Percentiles rank a stretch among this genome's conserved stretches.
Conservation (phyloP, 176 grass and related monocot genomes). For the Triticum monococcum region DNA sequence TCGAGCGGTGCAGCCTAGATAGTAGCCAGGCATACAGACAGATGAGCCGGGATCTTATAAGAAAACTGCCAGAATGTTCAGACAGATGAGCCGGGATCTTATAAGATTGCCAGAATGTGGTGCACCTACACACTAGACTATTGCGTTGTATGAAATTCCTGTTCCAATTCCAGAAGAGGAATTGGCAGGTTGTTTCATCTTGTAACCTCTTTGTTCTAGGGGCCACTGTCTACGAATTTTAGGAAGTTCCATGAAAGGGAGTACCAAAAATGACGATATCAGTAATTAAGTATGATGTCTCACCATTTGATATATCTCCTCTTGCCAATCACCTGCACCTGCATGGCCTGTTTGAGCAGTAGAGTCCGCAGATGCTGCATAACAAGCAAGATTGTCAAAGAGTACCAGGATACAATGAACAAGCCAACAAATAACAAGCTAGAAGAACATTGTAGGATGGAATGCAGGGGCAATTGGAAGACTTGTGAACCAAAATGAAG, state of each 20-base stretch:
- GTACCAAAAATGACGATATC: not conserved
- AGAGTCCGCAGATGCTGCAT: conserved; percentile 77
- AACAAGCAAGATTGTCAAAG: conserved; percentile 38
- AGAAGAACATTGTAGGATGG: not conserved
- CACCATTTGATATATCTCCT: conserved; percentile 88
- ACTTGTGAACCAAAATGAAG: not conserved
- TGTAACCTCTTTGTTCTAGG: conserved; percentile 8
- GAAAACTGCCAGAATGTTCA: not conserved
- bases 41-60: not conserved
- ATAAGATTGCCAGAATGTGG: conserved; percentile 7
- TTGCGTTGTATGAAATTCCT: not conserved
- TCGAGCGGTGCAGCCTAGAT: too few relatives aligned
- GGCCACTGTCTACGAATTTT: not conserved
- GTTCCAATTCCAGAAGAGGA: not conserved
- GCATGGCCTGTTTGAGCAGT: conserved; percentile 73
- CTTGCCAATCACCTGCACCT: conserved; percentile 57
- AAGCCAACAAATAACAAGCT: conserved; percentile 33
- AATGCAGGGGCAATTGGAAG: not conserved
- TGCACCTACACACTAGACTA: not conserved
- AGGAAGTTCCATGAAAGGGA: not conserved
- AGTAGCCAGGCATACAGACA: too few relatives aligned
- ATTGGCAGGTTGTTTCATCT: not conserved
- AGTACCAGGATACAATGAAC: conserved; percentile 1
- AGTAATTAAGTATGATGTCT: not conserved
- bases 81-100: too few relatives aligned